These are phyloP conservation scores for Tylopilus vinaceipallidus DNA, from an alignment of 768 basidiomycete species.

Conservation along the genomic window DNA sequence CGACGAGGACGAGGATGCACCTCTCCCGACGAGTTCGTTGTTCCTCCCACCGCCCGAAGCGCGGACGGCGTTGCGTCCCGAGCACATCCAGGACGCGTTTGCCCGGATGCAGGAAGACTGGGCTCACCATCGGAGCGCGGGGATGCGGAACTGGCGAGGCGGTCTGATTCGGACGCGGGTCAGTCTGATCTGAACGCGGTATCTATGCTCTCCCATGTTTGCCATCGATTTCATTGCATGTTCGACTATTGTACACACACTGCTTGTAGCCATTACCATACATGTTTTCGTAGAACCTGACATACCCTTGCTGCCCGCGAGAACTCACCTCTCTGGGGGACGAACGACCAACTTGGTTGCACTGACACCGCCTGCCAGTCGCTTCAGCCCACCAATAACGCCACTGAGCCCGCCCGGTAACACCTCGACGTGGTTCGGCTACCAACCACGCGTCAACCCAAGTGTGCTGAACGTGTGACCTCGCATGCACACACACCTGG, in stretches of 20 bases:
- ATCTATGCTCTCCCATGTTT: background rate
- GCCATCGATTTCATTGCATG: background rate
- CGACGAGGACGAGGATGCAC: slow-evolving; percentile 60
- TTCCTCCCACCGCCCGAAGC: slow-evolving; percentile 84
- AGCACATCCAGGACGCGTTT: slow-evolving; percentile 92
- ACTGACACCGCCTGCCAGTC: slow-evolving; percentile 34
- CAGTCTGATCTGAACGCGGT: slow-evolving; percentile 59
- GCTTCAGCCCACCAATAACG: slow-evolving; percentile 31
- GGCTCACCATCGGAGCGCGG: slow-evolving; percentile 76
- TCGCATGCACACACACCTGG: slow-evolving; percentile 14
- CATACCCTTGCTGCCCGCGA: background rate
- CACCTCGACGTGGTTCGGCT: slow-evolving; percentile 40
- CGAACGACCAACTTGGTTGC: slow-evolving; percentile 38
- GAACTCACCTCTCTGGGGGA: slow-evolving; percentile 2
- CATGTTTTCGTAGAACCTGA: background rate
- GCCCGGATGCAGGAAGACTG: slow-evolving; percentile 86
- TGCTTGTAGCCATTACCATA: slow-evolving; percentile 6
- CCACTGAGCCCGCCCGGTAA: slow-evolving; percentile 38
- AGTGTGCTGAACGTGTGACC: background rate
- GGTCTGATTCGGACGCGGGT: slow-evolving; percentile 78
- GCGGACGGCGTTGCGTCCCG: slow-evolving; percentile 70
- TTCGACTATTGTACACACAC: background rate
- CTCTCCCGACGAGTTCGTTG: slow-evolving; percentile 65
- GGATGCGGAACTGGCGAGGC: slow-evolving; percentile 88
- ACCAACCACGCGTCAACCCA: background rate